Evolutionary conservation across 805 yeast genomes (phyloP), one percentile per base, ranked within the genome.

Genomic region (Metschnikowia kunwiensis): DNA sequence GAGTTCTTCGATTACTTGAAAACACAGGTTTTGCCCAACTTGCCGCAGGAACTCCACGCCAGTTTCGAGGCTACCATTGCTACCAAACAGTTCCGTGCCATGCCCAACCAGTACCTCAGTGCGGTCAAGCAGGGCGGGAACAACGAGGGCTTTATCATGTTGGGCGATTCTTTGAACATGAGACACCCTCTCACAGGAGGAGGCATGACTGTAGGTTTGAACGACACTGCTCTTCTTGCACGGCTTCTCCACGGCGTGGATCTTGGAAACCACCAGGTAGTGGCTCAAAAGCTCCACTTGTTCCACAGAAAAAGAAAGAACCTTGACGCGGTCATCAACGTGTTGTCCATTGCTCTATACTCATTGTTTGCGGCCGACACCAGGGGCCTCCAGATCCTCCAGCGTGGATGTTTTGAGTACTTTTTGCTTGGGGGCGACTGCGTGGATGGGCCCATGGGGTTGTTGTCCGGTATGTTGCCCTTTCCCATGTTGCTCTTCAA

Each of bases 141-240:
- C 9, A 70, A 77, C 27, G 80, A 79, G 8, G 98, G 98, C 9
- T 65, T 87, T 30, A 69, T 93, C 24, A 72, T 91, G 48, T 57
- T 93, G 23, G 98, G 98, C 32, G 98, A 93, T 59, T 86, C 98
- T 2, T 71, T 89, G 50, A 93, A 93, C 60, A 93, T 93, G 97
- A 76, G 98, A 58, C 98, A 93, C 59, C 98, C 98, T 18, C 74
- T 93, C 43, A 93, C 97, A 1, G 98, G 98, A 35, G 98, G 98
- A 46, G 98, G 98, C 43, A 93, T 93, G 98, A 88, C 97, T 17
- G 98, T 93, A 27, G 97, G 96, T 2, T 68, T 93, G 42, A 85
- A 80, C 55, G 98, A 93, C 60, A 85, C 86, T 4, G 82, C 74
- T 0, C 57, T 84, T 22, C 69, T 88, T 30, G 78, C 85, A 13